Evolutionary conservation across 768 basidiomycete species (phyloP).

Genomic region (Lanmaoa pseudosensibilis): DNA sequence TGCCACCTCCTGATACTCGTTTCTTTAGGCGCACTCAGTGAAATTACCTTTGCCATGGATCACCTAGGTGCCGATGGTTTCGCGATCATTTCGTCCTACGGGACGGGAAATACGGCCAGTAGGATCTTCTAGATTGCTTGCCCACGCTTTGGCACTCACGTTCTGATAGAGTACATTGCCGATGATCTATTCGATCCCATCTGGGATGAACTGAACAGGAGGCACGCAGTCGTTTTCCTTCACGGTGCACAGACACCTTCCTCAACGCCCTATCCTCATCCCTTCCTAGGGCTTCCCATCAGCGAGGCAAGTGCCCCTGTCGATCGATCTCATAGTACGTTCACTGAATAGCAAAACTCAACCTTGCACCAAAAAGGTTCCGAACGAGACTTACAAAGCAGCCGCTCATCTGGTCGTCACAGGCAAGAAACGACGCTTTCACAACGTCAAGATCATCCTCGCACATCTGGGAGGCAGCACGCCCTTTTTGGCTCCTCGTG

Average conservation of each 20-base stretch:
- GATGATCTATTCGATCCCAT: constrained; percentile 62
- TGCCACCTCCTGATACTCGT: constrained; percentile 6
- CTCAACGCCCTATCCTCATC: constrained; percentile 62
- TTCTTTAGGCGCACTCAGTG: constrained; percentile 52
- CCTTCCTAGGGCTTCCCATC: constrained; percentile 65
- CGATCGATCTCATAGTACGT: constrained; percentile 6
- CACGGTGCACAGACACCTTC: constrained; percentile 71
- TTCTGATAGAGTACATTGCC: constrained; percentile 57
- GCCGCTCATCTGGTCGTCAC: constrained; percentile 76
- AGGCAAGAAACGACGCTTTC: constrained; percentile 63
- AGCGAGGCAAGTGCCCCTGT: constrained; percentile 48
- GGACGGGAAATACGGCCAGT: constrained; percentile 56
- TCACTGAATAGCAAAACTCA: background rate
- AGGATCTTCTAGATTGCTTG: constrained; percentile 13
- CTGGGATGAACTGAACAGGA: constrained; percentile 67
- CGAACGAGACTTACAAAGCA: constrained; percentile 81
- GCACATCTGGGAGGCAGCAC: constrained; percentile 75
- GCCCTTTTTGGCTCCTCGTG: constrained; percentile 63
- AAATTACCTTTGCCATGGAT: constrained; percentile 64
- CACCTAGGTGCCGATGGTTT: constrained; percentile 63
- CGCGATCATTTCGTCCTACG: constrained; percentile 67
- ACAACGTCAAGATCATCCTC: constrained; percentile 61
- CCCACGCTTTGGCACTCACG: constrained; percentile 5
- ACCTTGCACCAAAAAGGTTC: constrained; percentile 48
- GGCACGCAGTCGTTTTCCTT: constrained; percentile 64